phyloP scores from a whole-genome alignment of 345 rosid genomes.

The Lenwebbia sp. region DNA sequence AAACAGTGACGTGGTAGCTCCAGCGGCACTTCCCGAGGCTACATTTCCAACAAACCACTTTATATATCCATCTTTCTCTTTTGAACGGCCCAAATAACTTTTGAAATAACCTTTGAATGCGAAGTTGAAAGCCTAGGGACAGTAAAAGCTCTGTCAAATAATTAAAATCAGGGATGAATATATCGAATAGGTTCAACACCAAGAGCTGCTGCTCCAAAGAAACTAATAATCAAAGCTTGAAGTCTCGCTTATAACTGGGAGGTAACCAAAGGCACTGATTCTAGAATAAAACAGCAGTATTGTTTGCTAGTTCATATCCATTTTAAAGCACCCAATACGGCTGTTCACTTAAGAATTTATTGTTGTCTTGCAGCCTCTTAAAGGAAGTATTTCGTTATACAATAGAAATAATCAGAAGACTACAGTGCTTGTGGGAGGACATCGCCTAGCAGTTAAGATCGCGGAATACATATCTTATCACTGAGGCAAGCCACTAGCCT shows the following conservation, averaged over 20 bases:
- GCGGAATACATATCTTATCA: not conserved
- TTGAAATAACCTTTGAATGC: constrained; percentile 95
- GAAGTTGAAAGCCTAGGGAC: constrained; percentile 90
- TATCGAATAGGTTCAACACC: not conserved
- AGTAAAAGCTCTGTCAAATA: constrained; percentile 48
- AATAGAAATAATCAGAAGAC: not conserved
- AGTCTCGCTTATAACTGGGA: not conserved
- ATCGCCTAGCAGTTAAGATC: not conserved
- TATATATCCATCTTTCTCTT: constrained; percentile 77
- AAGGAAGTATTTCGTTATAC: not conserved
- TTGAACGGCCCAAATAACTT: constrained; percentile 58
- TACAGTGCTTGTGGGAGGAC: not conserved
- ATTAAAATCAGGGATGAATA: constrained; percentile 19
- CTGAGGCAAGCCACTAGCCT: not conserved
- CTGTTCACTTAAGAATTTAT: not conserved
- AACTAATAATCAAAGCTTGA: not conserved
- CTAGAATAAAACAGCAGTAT: not conserved
- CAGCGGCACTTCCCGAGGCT: constrained; percentile 98
- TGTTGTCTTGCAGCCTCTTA: not conserved
- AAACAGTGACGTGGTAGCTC: constrained; percentile 75
- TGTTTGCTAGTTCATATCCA: not conserved
- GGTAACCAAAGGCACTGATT: not conserved
- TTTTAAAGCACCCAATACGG: not conserved
- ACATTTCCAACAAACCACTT: constrained; percentile 84
- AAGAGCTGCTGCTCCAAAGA: not conserved